Base-by-base conservation (phyloP, 805 yeast species). In the Hanseniaspora nectarophila region DNA sequence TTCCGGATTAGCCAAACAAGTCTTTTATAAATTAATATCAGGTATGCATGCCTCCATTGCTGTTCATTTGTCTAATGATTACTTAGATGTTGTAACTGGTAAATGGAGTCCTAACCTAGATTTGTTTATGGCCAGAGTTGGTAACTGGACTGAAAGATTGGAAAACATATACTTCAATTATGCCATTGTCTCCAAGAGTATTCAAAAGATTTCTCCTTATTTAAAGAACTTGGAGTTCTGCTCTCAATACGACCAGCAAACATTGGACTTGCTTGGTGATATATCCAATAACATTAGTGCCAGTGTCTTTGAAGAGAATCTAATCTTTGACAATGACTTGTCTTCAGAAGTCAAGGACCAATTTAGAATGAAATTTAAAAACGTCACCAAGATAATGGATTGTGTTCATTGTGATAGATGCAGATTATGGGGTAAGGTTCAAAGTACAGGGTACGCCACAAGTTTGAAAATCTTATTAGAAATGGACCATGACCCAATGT, bases 391-490 rank as follows among this genome's bases (percentile, higher is more conserved):
- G 47, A 79, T 92, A 42, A 92, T 92, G 97, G 96, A 90, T 66
- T 92, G 99, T 70, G 97, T 92, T 38, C 97, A 95, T 35, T 92
- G 99, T 71, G 98, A 92, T 64, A 75, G 97, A 63, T 92, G 99
- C 67, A 77, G 97, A 61, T 72, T 92, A 67, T 92, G 99, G 99
- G 98, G 98, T 9, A 92, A 92, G 67, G 77, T 92, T 29, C 98
- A 92, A 70, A 87, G 95, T 1, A 86, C 92, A 15, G 99, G 99
- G 20, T 92, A 92, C 66, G 99, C 97, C 18, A 92, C 99, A 8
- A 95, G 96, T 1, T 75, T 92, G 61, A 92, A 92, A 65, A 76
- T 90, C 23, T 70, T 92, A 54, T 87, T 92, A 64, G 97, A 90
- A 64, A 67, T 81, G 50, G 73, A 73, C 55, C 74, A 77, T 23